Conservation (phyloP, 495 filamentous ascomycete genomes). For the Rhypophila decipiens region DNA sequence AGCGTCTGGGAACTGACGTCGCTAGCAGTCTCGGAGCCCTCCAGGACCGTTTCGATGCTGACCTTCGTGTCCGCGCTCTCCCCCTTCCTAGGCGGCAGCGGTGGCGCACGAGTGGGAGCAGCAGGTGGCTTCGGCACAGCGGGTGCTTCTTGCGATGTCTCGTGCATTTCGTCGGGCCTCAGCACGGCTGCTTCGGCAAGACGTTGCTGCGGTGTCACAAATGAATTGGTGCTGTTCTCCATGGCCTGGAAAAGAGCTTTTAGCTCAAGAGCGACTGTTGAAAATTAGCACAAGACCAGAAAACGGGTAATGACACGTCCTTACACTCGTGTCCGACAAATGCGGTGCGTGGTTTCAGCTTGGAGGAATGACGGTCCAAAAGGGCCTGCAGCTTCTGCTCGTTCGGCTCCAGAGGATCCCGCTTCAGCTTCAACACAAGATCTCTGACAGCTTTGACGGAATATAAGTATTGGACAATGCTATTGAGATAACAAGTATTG, state of each 20-base stretch:
- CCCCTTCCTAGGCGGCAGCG: constrained; percentile 21
- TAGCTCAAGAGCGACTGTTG: constrained; percentile 64
- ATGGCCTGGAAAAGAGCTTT: constrained; percentile 65
- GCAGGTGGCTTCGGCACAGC: background rate
- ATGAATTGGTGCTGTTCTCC: constrained; percentile 45
- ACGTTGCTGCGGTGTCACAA: constrained; percentile 65
- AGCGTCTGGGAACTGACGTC: constrained; percentile 38
- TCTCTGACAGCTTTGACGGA: constrained; percentile 77
- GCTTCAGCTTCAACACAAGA: constrained; percentile 67
- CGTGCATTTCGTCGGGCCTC: constrained; percentile 16
- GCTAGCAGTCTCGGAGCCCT: constrained; percentile 26
- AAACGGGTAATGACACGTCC: constrained; percentile 21
- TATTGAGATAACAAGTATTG: constrained; percentile 98
- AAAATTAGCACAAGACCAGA: constrained; percentile 7
- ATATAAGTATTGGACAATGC: constrained; percentile 91
- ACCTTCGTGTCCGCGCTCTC: constrained; percentile 9
- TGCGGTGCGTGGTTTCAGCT: constrained; percentile 32
- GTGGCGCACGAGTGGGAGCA: constrained; percentile 13
- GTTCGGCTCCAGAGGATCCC: constrained; percentile 54
- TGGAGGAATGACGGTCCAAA: constrained; percentile 40
- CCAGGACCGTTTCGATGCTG: constrained; percentile 12
- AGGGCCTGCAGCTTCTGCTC: constrained; percentile 55
- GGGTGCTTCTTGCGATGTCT: constrained; percentile 4
- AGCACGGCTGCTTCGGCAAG: constrained; percentile 69
- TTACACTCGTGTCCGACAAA: constrained; percentile 51